Conservation (phyloP, 176 grass and related monocot genomes). For the Microstegium vimineum region DNA sequence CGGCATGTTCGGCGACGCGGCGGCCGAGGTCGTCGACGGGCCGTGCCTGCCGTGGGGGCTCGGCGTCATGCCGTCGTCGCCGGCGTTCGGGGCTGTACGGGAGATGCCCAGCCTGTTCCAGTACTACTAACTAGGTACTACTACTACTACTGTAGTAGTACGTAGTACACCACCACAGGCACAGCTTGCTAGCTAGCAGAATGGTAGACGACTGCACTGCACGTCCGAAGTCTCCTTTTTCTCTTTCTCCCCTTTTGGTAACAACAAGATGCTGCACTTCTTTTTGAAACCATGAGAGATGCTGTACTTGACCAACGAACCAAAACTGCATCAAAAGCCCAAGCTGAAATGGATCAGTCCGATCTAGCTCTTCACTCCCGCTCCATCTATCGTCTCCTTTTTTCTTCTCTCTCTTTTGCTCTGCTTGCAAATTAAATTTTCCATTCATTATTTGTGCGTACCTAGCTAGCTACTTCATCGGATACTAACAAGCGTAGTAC, state of each 20-base stretch:
- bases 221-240: neutral
- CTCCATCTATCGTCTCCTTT: no score
- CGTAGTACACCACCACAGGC: no score
- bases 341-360: constrained; percentile 42
- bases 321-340: constrained; percentile 36
- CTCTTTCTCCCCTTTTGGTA: constrained; percentile 34
- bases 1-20: constrained; percentile 49
- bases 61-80: constrained; percentile 62
- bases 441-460: neutral
- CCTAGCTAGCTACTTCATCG: no score
- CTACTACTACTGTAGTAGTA: no score
- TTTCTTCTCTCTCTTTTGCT: neutral
- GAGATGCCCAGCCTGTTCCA: constrained; percentile 77
- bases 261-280: constrained; percentile 46
- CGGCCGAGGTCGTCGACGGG: constrained; percentile 32
- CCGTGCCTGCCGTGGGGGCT: constrained; percentile 78
- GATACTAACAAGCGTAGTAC: neutral
- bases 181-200: constrained; percentile 11
- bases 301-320: constrained; percentile 61
- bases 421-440: neutral
- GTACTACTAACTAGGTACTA: constrained; percentile 70
- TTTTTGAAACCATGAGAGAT: constrained; percentile 43
- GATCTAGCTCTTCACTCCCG: neutral
- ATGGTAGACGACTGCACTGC: neutral
- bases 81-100: constrained; percentile 53